Conservation (phyloP, 176 grass and related monocot species). For the Melocanna baccifera region DNA sequence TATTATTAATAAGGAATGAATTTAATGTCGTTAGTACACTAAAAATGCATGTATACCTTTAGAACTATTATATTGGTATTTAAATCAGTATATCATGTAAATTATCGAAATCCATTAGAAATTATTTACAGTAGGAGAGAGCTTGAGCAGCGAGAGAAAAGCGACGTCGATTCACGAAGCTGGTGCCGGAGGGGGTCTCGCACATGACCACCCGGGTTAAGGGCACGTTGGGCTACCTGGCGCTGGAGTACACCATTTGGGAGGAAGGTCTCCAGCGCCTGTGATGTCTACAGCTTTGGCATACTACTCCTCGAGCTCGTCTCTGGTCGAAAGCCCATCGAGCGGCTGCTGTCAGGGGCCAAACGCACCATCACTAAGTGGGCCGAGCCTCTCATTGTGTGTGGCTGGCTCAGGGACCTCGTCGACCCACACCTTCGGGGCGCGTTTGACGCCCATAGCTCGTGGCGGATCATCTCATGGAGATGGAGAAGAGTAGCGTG, state of each 20-base stretch:
- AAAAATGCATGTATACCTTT: no score
- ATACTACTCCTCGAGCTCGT: constrained; percentile 55
- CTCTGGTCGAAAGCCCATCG: constrained; percentile 47
- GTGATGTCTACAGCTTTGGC: constrained; percentile 77
- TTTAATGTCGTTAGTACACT: no score
- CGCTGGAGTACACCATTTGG: constrained; percentile 58
- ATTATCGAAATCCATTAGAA: no score
- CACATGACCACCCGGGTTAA: constrained; percentile 81
- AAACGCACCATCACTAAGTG: constrained; percentile 64
- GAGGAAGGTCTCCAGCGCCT: constrained; percentile 60
- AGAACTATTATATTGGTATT: no score
- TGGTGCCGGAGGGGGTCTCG: constrained; percentile 53
- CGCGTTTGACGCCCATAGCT: constrained; percentile 37
- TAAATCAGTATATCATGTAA: no score
- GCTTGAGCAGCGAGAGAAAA: no score
- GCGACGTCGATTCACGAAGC: constrained; percentile 64
- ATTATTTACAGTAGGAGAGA: no score
- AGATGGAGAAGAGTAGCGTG: constrained; percentile 45
- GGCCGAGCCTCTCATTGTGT: constrained; percentile 45
- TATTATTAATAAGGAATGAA: no score
- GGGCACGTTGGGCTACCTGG: constrained; percentile 44
- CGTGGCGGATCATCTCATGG: constrained; percentile 45
- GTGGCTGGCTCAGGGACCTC: constrained; percentile 36
- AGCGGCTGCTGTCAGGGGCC: constrained; percentile 36
- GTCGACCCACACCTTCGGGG: constrained; percentile 49